Evolutionary conservation across 352 stramenopile genomes (phyloP).

Genomic region (Globisporangium echinulatum): DNA sequence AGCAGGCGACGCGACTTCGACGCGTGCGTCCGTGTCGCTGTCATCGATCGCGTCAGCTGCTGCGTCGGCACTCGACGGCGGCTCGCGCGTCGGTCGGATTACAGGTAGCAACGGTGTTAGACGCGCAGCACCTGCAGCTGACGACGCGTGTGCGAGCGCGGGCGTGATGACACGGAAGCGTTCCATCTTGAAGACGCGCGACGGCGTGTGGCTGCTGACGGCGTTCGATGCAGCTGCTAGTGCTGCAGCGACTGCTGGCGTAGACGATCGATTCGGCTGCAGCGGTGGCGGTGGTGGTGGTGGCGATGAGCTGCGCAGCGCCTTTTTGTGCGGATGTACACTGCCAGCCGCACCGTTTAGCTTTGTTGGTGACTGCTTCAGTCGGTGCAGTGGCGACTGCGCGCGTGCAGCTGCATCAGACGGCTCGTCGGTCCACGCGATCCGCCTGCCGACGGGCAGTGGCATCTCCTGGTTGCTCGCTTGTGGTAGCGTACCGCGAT

Average conservation of each 20-base stretch:
- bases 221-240: constrained; percentile 6
- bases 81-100: constrained; percentile 4
- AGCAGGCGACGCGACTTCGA: neutral
- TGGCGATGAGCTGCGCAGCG: neutral
- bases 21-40: neutral
- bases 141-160: constrained; percentile 20
- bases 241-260: constrained; percentile 2
- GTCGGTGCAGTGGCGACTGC: neutral
- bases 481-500: neutral
- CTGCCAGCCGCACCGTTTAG: no score
- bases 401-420: neutral
- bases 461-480: constrained; percentile 4
- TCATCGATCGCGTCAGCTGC: neutral
- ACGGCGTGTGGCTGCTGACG: constrained; percentile 20
- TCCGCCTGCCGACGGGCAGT: neutral
- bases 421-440: constrained; percentile 1
- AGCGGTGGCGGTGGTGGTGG: neutral
- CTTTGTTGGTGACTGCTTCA: no score
- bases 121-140: neutral
- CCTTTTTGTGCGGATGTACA: no score
- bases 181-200: constrained; percentile 62
- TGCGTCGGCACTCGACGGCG: neutral
- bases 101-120: constrained; percentile 6
- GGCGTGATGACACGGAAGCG: constrained; percentile 56
- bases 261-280: neutral